These are phyloP conservation scores for Phylloporus arenicola DNA, from an alignment of 768 basidiomycete genomes.

Conservation along the genomic window DNA sequence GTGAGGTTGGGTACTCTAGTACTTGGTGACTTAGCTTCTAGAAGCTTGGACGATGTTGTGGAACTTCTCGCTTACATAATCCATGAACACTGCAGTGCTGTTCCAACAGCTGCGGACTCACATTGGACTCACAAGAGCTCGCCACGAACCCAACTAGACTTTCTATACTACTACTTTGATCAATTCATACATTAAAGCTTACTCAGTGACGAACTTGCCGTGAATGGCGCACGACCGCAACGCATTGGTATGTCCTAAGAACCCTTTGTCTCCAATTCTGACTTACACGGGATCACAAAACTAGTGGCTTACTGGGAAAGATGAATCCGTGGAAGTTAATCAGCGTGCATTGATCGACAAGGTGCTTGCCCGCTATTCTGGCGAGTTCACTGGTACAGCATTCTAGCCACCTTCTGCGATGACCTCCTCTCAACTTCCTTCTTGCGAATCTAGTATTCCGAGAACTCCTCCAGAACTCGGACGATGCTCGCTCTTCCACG, in stretches of 20 bases:
- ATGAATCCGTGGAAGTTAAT: slow-evolving; percentile 86
- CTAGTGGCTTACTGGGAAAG: slow-evolving; percentile 57
- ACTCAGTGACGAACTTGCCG: not conserved
- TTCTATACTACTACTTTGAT: not conserved
- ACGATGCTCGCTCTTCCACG: slow-evolving; percentile 74
- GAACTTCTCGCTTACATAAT: not conserved
- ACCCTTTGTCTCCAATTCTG: not conserved
- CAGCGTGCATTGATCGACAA: slow-evolving; percentile 97
- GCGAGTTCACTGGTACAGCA: slow-evolving; percentile 73
- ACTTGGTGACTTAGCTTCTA: no score
- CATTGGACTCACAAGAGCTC: no score
- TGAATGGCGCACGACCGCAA: slow-evolving; percentile 28
- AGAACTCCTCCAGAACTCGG: slow-evolving; percentile 93
- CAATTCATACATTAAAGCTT: not conserved
- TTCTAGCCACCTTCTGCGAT: not conserved
- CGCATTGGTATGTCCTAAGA: slow-evolving; percentile 20
- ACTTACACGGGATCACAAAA: not conserved
- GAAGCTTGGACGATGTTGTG: no score
- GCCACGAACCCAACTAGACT: not conserved
- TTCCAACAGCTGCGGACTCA: no score
- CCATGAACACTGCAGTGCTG: no score
- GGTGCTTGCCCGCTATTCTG: slow-evolving; percentile 91
- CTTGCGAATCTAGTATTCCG: slow-evolving; percentile 45
- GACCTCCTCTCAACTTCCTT: not conserved
- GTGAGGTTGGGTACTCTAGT: no score